These are phyloP conservation scores for Clathrus columnatus DNA, from an alignment of 768 basidiomycete species.

Conservation along the genomic window DNA sequence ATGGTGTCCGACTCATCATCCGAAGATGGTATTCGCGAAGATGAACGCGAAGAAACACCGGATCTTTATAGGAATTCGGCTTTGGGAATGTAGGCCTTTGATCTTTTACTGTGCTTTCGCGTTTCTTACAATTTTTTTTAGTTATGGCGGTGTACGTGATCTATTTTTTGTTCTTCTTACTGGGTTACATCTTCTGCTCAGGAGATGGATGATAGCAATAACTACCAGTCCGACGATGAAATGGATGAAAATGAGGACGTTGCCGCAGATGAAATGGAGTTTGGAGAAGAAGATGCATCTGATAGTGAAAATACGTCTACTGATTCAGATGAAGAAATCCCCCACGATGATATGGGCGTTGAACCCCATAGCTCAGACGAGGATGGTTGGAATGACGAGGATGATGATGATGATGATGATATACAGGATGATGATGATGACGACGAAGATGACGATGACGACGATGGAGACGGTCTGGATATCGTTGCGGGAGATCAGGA, in stretches of 20 bases:
- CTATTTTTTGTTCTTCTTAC: not conserved
- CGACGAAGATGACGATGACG: constrained; percentile 43
- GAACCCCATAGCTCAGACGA: constrained; percentile 50
- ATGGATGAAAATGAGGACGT: constrained; percentile 75
- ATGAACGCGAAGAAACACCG: constrained; percentile 69
- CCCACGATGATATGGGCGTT: constrained; percentile 41
- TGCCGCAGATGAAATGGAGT: constrained; percentile 83
- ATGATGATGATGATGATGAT: constrained; percentile 53
- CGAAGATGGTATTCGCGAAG: constrained; percentile 51
- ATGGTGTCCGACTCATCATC: constrained; percentile 44
- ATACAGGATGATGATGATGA: constrained; percentile 53
- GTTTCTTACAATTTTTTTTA: constrained; percentile 15
- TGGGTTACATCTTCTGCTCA: constrained; percentile 23
- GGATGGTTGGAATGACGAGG: constrained; percentile 53
- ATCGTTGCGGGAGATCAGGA: constrained; percentile 40
- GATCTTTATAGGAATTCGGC: constrained; percentile 96
- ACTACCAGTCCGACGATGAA: constrained; percentile 47
- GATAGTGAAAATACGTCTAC: constrained; percentile 71
- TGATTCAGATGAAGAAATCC: constrained; percentile 56
- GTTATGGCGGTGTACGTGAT: constrained; percentile 70
- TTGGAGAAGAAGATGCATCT: constrained; percentile 56
- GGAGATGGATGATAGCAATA: constrained; percentile 79
- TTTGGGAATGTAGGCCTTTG: constrained; percentile 71
- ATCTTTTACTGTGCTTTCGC: not conserved
- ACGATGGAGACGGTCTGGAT: constrained; percentile 49